Base-by-base conservation (phyloP, 2,329 filamentous ascomycete genomes). In the Lasiodiplodia hormozganensis region DNA sequence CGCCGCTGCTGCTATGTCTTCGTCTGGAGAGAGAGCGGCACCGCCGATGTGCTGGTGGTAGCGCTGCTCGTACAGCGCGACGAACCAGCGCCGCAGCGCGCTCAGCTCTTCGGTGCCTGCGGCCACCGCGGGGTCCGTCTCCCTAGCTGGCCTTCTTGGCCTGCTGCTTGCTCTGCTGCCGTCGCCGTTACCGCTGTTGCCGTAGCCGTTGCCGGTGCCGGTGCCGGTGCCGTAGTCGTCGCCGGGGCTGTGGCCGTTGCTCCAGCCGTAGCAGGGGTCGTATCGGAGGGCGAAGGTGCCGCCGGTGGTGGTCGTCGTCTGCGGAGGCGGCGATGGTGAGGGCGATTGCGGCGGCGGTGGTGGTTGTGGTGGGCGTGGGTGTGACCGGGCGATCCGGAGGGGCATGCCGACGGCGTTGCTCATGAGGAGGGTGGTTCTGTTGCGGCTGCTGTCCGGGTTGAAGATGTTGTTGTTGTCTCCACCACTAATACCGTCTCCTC, bases 81-180 rank as follows among this genome's bases (percentile, higher is more conserved):
- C 25, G 23, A 51, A 31, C 43, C 23, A 49, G 2, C 3, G 16
- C 7, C 58, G 40, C 10, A 62, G 40, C 40, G 43, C 58, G n/a
- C 5, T 25, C 8, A 49, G 40, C 25, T n/a, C 40, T 6, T n/a
- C 43, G 43, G n/a, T 21, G 18, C 43, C 43, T 2, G 43, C 43
- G 18, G 43, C n/a, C 18, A 21, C 43, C 7, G 43, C 40, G 40
- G 40, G 8, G 8, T 34, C 31, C 31, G 31, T 34, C 6, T 34
- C 31, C 8, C 43, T 2, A 5, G 1, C 6, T n/a, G 2, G 2
- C 1, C 2, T 7, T 1, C 16, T 14, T 5, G 4, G 14, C 1
- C 16, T 34, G 31, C 31, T 7, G 14, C 16, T 47, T 10, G 16
- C 7, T 18, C 40, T 47, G 6, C 40, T 43, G 40, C 16, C 40